phyloP scores from a whole-genome alignment of 768 basidiomycete species.

The Multifurca ochricompacta region DNA sequence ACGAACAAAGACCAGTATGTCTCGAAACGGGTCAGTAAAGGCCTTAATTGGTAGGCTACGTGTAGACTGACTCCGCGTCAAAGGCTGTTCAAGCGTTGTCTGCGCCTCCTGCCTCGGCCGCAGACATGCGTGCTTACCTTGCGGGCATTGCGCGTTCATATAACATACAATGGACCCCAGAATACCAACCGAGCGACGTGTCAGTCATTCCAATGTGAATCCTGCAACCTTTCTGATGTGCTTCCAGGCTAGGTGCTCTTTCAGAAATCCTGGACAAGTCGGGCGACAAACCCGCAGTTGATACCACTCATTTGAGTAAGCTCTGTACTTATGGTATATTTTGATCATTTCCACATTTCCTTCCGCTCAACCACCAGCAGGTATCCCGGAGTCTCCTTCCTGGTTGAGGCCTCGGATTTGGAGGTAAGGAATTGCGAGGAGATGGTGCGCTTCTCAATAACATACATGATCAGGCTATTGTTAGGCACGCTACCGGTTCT shows the following conservation, averaged over 20 bases:
- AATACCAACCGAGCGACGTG: slow-evolving; percentile 55
- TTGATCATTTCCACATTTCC: slow-evolving; percentile 4
- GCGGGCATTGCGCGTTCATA: slow-evolving; percentile 44
- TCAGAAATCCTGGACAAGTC: slow-evolving; percentile 54
- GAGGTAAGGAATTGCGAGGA: slow-evolving; percentile 43
- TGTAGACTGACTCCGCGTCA: background rate
- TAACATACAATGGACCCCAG: slow-evolving; percentile 54
- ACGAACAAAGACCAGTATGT: slow-evolving; percentile 47
- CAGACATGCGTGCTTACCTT: slow-evolving; percentile 49
- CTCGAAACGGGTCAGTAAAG: slow-evolving; percentile 37
- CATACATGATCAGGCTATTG: slow-evolving; percentile 39
- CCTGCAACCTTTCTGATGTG: slow-evolving; percentile 8
- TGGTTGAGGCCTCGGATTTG: slow-evolving; percentile 74
- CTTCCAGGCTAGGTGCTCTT: slow-evolving; percentile 41
- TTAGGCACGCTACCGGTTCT: slow-evolving; percentile 52
- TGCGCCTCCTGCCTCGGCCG: slow-evolving; percentile 46
- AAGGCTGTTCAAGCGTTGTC: slow-evolving; percentile 48
- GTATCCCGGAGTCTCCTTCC: slow-evolving; percentile 63
- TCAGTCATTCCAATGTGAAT: slow-evolving; percentile 27
- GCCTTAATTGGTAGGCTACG: background rate
- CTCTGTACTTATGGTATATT: slow-evolving; percentile 57
- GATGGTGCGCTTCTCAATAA: slow-evolving; percentile 8
- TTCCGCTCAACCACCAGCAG: slow-evolving; percentile 29
- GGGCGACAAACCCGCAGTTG: slow-evolving; percentile 40
- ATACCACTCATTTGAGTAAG: slow-evolving; percentile 46